Conservation (phyloP, 345 rosid genomes). For the Rhodomyrtus tomentosa region DNA sequence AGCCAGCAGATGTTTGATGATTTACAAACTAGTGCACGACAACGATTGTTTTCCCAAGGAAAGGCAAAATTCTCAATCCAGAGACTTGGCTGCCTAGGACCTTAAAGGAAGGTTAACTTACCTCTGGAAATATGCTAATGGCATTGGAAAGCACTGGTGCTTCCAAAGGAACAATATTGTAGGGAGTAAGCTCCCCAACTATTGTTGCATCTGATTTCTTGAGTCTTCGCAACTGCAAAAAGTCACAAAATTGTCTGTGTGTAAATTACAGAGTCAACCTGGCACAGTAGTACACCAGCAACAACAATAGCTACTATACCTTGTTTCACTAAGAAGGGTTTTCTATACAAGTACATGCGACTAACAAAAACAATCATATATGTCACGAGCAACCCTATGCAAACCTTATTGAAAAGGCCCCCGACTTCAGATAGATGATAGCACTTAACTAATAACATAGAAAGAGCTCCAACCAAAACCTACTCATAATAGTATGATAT, state of each 20-base stretch:
- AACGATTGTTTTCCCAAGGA: neutral
- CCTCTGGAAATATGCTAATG: conserved; percentile 86
- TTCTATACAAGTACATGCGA: neutral
- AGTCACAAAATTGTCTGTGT: neutral
- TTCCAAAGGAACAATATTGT: conserved; percentile 89
- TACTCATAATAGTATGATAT: neutral
- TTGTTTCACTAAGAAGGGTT: neutral
- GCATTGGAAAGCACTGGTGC: conserved; percentile 80
- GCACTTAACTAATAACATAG: no score
- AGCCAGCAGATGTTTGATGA: neutral
- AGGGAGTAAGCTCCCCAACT: conserved; percentile 72
- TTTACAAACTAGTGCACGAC: neutral
- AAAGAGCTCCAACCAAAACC: no score
- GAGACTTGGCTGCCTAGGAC: neutral
- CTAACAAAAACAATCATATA: neutral
- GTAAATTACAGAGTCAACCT: neutral
- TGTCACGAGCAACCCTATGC: neutral
- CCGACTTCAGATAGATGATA: no score
- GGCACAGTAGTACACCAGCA: neutral
- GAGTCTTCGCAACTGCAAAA: conserved; percentile 57
- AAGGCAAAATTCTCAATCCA: neutral
- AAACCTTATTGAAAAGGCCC: no score
- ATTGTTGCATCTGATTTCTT: conserved; percentile 49
- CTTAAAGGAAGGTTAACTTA: conserved; percentile 17
- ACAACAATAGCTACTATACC: neutral